Conservation (phyloP, 2,329 filamentous ascomycete species). For the Ophiobolus disseminans region DNA sequence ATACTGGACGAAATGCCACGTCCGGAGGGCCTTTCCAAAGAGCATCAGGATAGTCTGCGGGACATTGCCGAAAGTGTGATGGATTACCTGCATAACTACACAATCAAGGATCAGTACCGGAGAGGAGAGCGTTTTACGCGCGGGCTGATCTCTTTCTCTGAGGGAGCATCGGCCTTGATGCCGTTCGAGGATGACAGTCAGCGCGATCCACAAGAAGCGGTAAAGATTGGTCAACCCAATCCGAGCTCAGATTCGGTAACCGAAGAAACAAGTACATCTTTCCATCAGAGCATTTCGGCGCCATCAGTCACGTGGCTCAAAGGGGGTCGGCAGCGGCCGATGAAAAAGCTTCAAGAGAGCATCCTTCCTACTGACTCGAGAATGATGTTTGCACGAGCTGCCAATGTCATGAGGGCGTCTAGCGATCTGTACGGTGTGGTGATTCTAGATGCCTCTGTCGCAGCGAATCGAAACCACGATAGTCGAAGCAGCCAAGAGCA, state of each 20-base stretch:
- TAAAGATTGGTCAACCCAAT: not conserved
- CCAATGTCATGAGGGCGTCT: slow-evolving; percentile 40
- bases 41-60: slow-evolving; percentile 20
- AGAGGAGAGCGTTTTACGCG: slow-evolving; percentile 41
- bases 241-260: not conserved
- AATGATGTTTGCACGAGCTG: slow-evolving; percentile 44
- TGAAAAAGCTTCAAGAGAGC: slow-evolving; percentile 32
- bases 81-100: slow-evolving; percentile 36
- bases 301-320: not conserved
- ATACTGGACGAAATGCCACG: slow-evolving; percentile 33
- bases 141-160: slow-evolving; percentile 40
- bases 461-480: slow-evolving; percentile 12
- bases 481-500: not conserved
- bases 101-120: slow-evolving; percentile 31
- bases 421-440: slow-evolving; percentile 44
- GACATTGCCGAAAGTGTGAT: slow-evolving; percentile 36
- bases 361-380: slow-evolving; percentile 39
- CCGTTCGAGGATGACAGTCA: slow-evolving; percentile 15
- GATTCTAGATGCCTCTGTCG: slow-evolving; percentile 44
- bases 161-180: slow-evolving; percentile 33
- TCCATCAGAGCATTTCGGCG: not conserved
- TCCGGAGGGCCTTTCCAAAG: slow-evolving; percentile 15
- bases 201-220: not conserved
- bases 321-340: slow-evolving; percentile 5
- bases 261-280: not conserved